phyloP scores from a whole-genome alignment of 257 asterid species.

The Knoxia roxburghii region DNA sequence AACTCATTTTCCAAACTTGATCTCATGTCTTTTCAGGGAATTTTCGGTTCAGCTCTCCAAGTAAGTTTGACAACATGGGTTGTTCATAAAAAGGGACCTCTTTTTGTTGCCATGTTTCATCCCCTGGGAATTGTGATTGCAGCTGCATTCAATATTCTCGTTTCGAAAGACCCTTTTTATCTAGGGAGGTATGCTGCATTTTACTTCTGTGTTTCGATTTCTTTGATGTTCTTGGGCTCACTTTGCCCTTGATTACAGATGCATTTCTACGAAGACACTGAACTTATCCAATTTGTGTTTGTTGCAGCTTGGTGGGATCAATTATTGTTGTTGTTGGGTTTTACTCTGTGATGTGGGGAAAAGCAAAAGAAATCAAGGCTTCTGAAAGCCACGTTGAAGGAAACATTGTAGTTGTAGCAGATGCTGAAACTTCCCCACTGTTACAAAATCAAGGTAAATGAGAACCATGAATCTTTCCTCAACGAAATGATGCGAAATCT shows the following conservation, averaged over 20 bases:
- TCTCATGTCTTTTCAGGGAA: constrained; percentile 35
- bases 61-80: constrained; percentile 72
- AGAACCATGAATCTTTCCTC: constrained; percentile 10
- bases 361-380: constrained; percentile 48
- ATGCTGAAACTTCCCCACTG: constrained; percentile 40
- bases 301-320: constrained; percentile 74
- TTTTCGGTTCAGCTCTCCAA: constrained; percentile 85
- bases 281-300: not conserved
- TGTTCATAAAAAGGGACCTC: constrained; percentile 67
- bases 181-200: constrained; percentile 57
- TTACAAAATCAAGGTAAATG: constrained; percentile 33
- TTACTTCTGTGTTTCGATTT: not conserved
- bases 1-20: not conserved
- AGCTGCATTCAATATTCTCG: constrained; percentile 47
- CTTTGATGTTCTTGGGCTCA: not conserved
- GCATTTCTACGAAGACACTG: not conserved
- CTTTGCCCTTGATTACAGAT: not conserved
- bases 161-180: constrained; percentile 58
- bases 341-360: constrained; percentile 96
- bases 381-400: constrained; percentile 15
- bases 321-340: constrained; percentile 64
- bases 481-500: no score
- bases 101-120: constrained; percentile 78
- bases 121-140: constrained; percentile 75
- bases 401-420: constrained; percentile 29